Evolutionary conservation across 495 filamentous ascomycete species (phyloP), one percentile per base, ranked within the genome.

Genomic region (Pyrenula massariospora): DNA sequence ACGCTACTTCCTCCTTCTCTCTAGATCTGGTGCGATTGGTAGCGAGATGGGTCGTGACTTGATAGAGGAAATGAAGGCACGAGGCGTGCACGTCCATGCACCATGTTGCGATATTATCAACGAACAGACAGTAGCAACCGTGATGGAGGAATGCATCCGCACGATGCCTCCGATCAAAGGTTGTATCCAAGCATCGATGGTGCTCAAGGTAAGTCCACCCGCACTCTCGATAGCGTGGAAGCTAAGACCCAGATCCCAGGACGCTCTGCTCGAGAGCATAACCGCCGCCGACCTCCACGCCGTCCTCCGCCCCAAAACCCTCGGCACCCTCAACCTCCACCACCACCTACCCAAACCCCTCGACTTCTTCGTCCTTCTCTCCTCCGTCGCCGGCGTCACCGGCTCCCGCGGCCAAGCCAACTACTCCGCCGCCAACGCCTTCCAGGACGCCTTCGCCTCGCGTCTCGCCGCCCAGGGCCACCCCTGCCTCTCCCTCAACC

Each of bases 401-500:
- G 80, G 80, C 48, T 70, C 65, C 42, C 62, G 62, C 11, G 73
- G 73, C 0, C 79, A 84, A 57, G 68, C 74, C 3, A 77, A 78
- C 52, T 84, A 84, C 58, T 71, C 77, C 3, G 75, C 78, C 0
- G 81, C 76, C 20, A 75, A 76, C 25, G 20, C 25, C 22, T 69
- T 21, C 57, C 58, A 66, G n/a, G 68, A 70, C 31, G 60, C 62
- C 15, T 61, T 72, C 22, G 62, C 60, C 2, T 59, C 42, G 0
- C 64, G 65, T 54, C 57, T 65, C 1, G 36, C 25, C 20, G 1
- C 5, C 10, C 58, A 25, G 3, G 67, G 68, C 22, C 42, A 61
- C 3, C 15, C 22, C 1, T 61, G 63, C 5, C 50, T 54, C 25
- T 54, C 58, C 24, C 21, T 71, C 36, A 59, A 70, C 54, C 54